Evolutionary conservation across 352 stramenopile species (phyloP).

Genomic region (Aphanomyces invadans): DNA sequence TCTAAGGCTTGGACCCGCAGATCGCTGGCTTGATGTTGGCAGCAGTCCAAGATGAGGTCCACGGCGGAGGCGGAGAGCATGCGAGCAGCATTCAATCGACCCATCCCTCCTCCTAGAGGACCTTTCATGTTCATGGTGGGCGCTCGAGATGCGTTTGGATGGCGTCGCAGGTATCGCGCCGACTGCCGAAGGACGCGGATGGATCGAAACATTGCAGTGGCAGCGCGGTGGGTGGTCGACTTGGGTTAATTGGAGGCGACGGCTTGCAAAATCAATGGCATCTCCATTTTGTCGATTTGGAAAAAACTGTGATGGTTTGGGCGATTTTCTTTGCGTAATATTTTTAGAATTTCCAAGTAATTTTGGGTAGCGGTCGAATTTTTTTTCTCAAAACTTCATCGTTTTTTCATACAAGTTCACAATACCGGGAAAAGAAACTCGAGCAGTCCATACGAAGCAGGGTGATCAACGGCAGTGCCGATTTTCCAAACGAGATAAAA

Average conservation of each 20-base stretch:
- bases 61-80: not conserved
- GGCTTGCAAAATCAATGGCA: too few species aligned
- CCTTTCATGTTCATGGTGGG: not conserved
- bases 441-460: too few species aligned
- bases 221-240: not conserved
- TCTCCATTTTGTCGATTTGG: too few species aligned
- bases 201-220: not conserved
- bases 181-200: not conserved
- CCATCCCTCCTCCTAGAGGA: not conserved
- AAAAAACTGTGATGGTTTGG: too few species aligned
- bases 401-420: too few species aligned
- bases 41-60: not conserved
- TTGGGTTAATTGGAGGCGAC: not conserved
- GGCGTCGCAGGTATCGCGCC: slow-evolving; percentile 18
- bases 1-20: not conserved
- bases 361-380: too few species aligned
- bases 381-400: too few species aligned
- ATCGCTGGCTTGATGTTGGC: not conserved
- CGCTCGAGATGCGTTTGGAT: slow-evolving; percentile 7
- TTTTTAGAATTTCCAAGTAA: too few species aligned
- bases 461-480: too few species aligned
- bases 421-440: too few species aligned
- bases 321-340: too few species aligned
- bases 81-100: not conserved
- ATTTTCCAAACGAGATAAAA: too few species aligned